Base-by-base conservation (phyloP, 805 yeast genomes). In the Candida corydali region DNA sequence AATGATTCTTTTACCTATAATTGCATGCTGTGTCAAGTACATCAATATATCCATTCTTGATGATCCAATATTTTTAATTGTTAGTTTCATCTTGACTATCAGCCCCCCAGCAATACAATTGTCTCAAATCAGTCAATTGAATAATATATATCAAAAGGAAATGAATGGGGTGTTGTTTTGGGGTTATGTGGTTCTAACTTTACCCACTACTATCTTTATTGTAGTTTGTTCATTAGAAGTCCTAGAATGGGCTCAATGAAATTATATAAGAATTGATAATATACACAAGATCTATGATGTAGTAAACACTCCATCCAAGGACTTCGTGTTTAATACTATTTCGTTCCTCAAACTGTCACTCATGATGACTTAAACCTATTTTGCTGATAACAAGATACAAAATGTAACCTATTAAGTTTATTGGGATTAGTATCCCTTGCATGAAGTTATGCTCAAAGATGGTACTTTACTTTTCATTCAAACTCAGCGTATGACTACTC, bases 71-170 rank as follows among this genome's bases (percentile, higher is more conserved):
- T 84, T 84, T 50, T 63, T 84, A 49, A 77, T 84, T 42, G 89
- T 85, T 29, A 78, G 86, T 8, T 84, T 84, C 51, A 69, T 84
- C 20, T 69, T 84, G 43, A 83, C 89, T 1, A 76, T 82, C 3
- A 76, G 88, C 1, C 93, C 94, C 3, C 93, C 94, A 2, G 93
- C 91, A 4, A 83, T 84, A 46, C 94, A 84, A 58, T 64, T 84
- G 39, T 80, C 88, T 17, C 94, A 84, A 54, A 84, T 84, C 43
- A 82, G 87, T 37, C 91, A 82, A 52, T 63, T 84, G 49, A 84
- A 84, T 54, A 81, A 78, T 46, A 67, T 83, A 31, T 84, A 75
- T 56, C 89, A 84, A 53, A 79, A 75, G 50, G 94, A 84, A 57
- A 84, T 84, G 91, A 81, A 86, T 0, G 86, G 86, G 19, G 83